Base-by-base conservation (phyloP, 192 early-diverging fungal species). In the Umbelopsis sp. region DNA sequence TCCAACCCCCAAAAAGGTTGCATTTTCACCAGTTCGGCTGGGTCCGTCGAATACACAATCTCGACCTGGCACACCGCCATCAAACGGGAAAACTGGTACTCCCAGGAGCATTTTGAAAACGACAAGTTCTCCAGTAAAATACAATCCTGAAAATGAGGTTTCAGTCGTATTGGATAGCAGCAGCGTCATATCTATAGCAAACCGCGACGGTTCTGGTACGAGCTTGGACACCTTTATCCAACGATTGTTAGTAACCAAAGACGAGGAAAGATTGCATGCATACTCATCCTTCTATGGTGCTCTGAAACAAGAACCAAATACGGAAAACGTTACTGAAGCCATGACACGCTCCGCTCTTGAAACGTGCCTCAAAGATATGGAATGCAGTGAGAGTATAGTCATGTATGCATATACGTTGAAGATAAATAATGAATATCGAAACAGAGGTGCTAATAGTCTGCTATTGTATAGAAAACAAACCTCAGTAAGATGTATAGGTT, bases 21-120 rank as follows among this genome's bases (percentile, higher is more conserved):
- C 56, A 62, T 62, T 62, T 34, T 62, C 56, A 34, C 56, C 56
- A 34, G 56, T 62, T 20, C 26, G 56, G 14, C 29, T 62, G 4
- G 56, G 56, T n/a, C 31, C 56, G 29, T 14, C 56, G 5, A 26
- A 62, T 20, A 16, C 56, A 11, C 56, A 62, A 31, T 34, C 14
- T 34, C 29, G 31, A 20, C 26, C 56, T 20, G 31, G 26, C 5
- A 62, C 56, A 2, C 56, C 56, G n/a, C 56, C 56, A 34, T 32
- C 26, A 34, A n/a, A 34, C 7, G 56, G 31, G 34, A 32, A 20
- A 62, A 14, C 29, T 29, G 31, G 29, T 7, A 14, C 56, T 14
- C 56, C 56, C 16, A 22, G 56, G 26, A 62, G 56, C 56, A 62
- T 62, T 29, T 17, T 62, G 31, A 62, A 62, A 26, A 32, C 31